A percentile compares a stretch with the other conserved stretches of the same genome.
phyloP scores from a whole-genome alignment of 768 basidiomycete genomes.

The Kwoniella dendrophila region DNA sequence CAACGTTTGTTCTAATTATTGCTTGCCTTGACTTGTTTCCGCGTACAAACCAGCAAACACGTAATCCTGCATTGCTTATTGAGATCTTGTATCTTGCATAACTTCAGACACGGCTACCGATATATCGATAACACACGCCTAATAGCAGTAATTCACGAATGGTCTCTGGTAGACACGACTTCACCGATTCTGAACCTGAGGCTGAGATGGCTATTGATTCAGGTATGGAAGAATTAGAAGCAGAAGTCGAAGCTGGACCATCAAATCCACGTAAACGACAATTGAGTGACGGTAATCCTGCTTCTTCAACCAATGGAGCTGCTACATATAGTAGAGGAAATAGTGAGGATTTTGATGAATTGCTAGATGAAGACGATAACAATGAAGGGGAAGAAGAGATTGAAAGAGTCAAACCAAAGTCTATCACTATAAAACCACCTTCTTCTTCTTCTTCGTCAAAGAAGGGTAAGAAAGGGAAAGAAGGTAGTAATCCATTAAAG shows the following conservation, averaged over 20 bases:
- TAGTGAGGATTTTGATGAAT: conserved; percentile 8
- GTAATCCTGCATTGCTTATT: too few relatives aligned
- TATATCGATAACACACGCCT: too few relatives aligned
- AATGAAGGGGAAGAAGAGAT: conserved; percentile 7
- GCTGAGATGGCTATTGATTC: conserved; percentile 2
- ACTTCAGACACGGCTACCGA: too few relatives aligned
- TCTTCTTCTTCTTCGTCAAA: too few relatives aligned
- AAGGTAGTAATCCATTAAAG: conserved; percentile 21
- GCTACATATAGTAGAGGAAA: not conserved
- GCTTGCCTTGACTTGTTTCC: too few relatives aligned
- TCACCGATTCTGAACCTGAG: conserved; percentile 39
- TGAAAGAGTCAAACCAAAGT: not conserved
- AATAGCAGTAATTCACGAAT: not conserved
- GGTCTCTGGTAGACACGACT: conserved; percentile 30
- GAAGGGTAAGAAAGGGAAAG: conserved; percentile 3
- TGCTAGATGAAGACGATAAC: conserved; percentile 1
- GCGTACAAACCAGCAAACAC: too few relatives aligned
- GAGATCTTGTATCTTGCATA: too few relatives aligned
- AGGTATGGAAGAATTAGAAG: conserved; percentile 1
- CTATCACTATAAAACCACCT: conserved; percentile 6
- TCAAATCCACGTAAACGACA: not conserved
- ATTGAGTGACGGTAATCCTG: not conserved
- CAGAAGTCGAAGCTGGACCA: conserved; percentile 5
- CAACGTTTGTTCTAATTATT: too few relatives aligned
- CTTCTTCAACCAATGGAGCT: conserved; percentile 3